Evolutionary conservation across 2,329 filamentous ascomycete species (phyloP).

Genomic region (Stemphylium lycopersici): DNA sequence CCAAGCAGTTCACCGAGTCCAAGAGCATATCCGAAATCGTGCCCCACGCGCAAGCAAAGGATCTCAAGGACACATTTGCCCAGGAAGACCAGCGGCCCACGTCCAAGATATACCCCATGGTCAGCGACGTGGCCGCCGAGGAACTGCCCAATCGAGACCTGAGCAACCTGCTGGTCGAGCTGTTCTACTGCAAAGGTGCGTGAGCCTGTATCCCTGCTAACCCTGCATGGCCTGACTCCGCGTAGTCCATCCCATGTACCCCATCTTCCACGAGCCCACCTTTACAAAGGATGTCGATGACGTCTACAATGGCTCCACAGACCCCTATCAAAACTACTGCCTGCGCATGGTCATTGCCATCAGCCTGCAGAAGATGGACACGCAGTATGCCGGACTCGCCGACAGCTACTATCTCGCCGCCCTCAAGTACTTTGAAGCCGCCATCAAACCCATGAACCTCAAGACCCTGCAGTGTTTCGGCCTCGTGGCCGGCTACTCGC

Average conservation of each 20-base stretch:
- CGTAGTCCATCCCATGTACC: slow-evolving; percentile 84
- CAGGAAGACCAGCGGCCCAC: slow-evolving; percentile 70
- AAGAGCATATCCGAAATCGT: slow-evolving; percentile 92
- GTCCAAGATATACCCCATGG: slow-evolving; percentile 86
- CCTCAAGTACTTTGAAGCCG: slow-evolving; percentile 80
- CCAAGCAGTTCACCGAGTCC: slow-evolving; percentile 89
- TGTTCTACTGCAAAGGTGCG: slow-evolving; percentile 83
- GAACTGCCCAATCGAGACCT: slow-evolving; percentile 75
- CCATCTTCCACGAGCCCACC: slow-evolving; percentile 81
- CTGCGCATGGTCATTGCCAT: slow-evolving; percentile 92
- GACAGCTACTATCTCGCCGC: slow-evolving; percentile 95
- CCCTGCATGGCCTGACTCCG: slow-evolving; percentile 19
- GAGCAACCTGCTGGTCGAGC: slow-evolving; percentile 78
- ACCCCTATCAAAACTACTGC: slow-evolving; percentile 86
- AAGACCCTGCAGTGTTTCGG: slow-evolving; percentile 88
- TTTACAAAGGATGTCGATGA: slow-evolving; percentile 78
- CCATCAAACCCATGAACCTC: slow-evolving; percentile 86
- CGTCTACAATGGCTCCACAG: slow-evolving; percentile 76
- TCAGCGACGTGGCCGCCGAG: slow-evolving; percentile 81
- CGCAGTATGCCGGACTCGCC: slow-evolving; percentile 87
- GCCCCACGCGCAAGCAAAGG: slow-evolving; percentile 71
- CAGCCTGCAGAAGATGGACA: slow-evolving; percentile 88
- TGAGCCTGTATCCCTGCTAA: neutral
- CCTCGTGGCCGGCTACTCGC: slow-evolving; percentile 87
- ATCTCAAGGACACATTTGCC: slow-evolving; percentile 71